phyloP scores from a whole-genome alignment of 2,329 filamentous ascomycete species.

The Xylariaceae sp. region DNA sequence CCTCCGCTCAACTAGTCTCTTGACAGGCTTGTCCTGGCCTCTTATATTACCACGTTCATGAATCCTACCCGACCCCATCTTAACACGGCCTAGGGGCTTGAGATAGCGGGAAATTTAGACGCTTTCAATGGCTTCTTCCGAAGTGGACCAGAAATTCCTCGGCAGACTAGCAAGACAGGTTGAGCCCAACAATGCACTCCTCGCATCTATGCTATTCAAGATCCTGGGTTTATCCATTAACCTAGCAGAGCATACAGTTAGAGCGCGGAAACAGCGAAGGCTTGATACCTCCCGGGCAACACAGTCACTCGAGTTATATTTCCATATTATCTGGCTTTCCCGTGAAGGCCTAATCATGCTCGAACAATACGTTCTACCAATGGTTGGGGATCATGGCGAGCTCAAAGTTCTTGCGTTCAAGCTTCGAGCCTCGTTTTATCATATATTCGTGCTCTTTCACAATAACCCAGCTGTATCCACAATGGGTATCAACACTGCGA shows the following conservation, averaged over 20 bases:
- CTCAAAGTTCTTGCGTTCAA: slow-evolving; percentile 91
- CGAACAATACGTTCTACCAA: slow-evolving; percentile 85
- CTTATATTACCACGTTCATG: not conserved
- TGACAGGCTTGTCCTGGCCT: not conserved
- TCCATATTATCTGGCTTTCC: slow-evolving; percentile 93
- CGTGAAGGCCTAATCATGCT: slow-evolving; percentile 88
- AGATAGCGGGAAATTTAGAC: not conserved
- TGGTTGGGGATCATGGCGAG: slow-evolving; percentile 78
- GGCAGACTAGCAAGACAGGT: slow-evolving; percentile 85
- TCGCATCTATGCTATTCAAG: slow-evolving; percentile 86
- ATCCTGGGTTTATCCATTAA: slow-evolving; percentile 89
- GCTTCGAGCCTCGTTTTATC: slow-evolving; percentile 90
- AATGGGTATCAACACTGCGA: slow-evolving; percentile 58
- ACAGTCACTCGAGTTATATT: slow-evolving; percentile 79
- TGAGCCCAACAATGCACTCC: slow-evolving; percentile 75
- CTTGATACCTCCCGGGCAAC: slow-evolving; percentile 81
- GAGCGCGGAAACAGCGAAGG: slow-evolving; percentile 80
- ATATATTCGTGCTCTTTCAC: slow-evolving; percentile 96
- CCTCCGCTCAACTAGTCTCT: not conserved
- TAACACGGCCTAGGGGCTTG: not conserved
- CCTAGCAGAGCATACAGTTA: slow-evolving; percentile 81
- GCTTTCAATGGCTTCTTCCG: slow-evolving; percentile 83
- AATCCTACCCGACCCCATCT: not conserved
- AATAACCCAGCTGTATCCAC: slow-evolving; percentile 81
- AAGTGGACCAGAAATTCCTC: slow-evolving; percentile 97